Evolutionary conservation across 78 protist genomes (phyloP), one percentile per base, ranked within the genome.

Genomic region (Polysphondylium violaceum): DNA sequence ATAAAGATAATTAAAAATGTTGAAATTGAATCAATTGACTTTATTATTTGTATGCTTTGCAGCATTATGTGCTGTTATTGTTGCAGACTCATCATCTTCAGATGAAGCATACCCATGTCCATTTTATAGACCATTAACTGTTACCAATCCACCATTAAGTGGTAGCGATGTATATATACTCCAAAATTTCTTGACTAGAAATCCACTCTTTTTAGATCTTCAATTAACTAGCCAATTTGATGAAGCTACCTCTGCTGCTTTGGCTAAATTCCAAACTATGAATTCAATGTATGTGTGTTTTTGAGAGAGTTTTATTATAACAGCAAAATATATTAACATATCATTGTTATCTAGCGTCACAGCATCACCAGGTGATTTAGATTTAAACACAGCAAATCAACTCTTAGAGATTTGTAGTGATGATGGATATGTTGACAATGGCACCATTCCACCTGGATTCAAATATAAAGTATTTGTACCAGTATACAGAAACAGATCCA

Each of bases 391-490:
- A 44, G 92, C 91, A 16, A 65, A 74, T 44, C 12, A 27, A 44
- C 16, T 85, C 1, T 87, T 86, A 31, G 50, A 38, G 6, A 43
- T 7, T 19, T 47, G 74, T 47, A 6, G 14, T 29, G 65, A 71
- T 6, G 95, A 92, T 88, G 95, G 95, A 27, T 92, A 85, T 56
- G 59, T 19, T 1, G 95, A 92, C 59, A 72, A 92, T 68, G 95
- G 92, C 31, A 31, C 36, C 35, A 85, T 92, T 50, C 94, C 88
- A 73, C 77, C 78, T 29, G 85, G 92, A 51, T 63, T 65, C 33
- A 17, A 50, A 29, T 92, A 92, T 38, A 92, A 92, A 87, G 92
- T 92, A 2, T 40, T 86, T 71, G 27, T 92, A 27, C 95, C 95
- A 40, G 95, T 92, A 19, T 47, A 74, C 17, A 38, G 60, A 33